These are phyloP conservation scores for Boechera retrofracta DNA, from an alignment of 345 rosid species.

Conservation along the genomic window DNA sequence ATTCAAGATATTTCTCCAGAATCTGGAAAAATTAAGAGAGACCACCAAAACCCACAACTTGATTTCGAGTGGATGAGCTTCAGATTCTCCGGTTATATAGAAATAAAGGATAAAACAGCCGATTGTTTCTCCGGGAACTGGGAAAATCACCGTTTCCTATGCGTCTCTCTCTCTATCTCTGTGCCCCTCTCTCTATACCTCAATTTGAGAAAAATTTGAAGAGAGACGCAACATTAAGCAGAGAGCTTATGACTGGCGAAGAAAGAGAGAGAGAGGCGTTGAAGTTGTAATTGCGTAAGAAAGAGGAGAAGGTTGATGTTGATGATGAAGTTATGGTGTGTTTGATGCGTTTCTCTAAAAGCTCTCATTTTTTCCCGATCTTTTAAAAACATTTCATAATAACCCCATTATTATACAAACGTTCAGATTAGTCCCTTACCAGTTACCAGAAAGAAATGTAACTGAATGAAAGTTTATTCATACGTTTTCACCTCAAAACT, in stretches of 20 bases:
- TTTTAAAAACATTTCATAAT: not conserved
- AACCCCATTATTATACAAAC: not conserved
- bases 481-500: not conserved
- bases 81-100: conserved; percentile 26
- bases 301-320: conserved; percentile 36
- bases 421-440: not conserved
- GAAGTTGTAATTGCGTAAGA: conserved; percentile 43
- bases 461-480: not conserved
- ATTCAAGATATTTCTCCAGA: conserved; percentile 16
- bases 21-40: conserved; percentile 30
- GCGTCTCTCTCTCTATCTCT: conserved; percentile 9
- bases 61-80: conserved; percentile 31
- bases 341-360: conserved; percentile 13
- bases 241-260: conserved; percentile 23
- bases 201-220: not conserved
- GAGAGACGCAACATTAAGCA: conserved; percentile 15
- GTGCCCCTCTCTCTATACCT: conserved; percentile 22
- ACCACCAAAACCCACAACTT: conserved; percentile 51
- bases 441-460: not conserved
- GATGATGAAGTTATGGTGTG: conserved; percentile 14
- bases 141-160: conserved; percentile 17
- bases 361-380: not conserved
- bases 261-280: conserved; percentile 31
- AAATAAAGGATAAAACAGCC: not conserved
- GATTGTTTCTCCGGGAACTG: conserved; percentile 19